Evolutionary conservation across 129 eudicot genomes (phyloP).

Genomic region (Helianthus tuberosus): DNA sequence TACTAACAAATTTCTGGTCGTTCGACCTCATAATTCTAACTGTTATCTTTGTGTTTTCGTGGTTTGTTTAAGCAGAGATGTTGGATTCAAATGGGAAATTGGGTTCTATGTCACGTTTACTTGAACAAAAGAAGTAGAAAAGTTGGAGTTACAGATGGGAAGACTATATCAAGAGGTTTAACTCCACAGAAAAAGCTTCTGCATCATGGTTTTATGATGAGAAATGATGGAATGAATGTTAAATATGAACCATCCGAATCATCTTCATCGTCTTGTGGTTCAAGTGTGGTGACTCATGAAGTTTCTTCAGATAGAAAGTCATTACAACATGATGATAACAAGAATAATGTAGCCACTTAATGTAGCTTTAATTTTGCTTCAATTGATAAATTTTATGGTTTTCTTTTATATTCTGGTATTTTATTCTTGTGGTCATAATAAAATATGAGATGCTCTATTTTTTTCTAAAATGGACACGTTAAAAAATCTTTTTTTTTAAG

Average conservation of each 20-base stretch:
- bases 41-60: background rate
- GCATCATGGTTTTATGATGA: constrained; percentile 11
- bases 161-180: constrained; percentile 37
- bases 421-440: background rate
- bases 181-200: constrained; percentile 32
- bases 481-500: no score
- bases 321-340: constrained; percentile 30
- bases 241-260: constrained; percentile 23
- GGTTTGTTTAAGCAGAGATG: constrained; percentile 38
- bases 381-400: background rate
- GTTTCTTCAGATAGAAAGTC: constrained; percentile 41
- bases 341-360: constrained; percentile 24
- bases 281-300: constrained; percentile 41
- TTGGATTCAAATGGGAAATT: constrained; percentile 58
- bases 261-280: constrained; percentile 47
- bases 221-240: constrained; percentile 17
- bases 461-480: background rate
- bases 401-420: background rate
- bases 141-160: constrained; percentile 31
- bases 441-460: background rate
- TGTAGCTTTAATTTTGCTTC: constrained; percentile 1
- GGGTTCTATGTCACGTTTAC: constrained; percentile 75
- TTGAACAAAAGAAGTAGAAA: constrained; percentile 43
- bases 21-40: background rate
- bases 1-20: no score